phyloP scores from a whole-genome alignment of 2,329 filamentous ascomycete species.

The Botrytis fabae region DNA sequence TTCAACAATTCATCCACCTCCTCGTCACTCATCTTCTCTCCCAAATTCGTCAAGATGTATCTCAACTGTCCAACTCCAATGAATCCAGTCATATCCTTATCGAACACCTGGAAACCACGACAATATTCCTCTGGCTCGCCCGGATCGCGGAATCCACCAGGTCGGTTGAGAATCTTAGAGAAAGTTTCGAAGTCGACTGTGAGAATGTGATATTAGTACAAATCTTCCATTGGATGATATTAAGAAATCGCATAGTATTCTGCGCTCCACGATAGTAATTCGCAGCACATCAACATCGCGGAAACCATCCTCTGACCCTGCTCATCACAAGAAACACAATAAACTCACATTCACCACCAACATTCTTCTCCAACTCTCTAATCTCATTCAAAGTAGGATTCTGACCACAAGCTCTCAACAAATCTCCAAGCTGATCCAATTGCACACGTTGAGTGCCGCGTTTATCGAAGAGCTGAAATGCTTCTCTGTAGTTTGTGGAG shows the following conservation, averaged over 20 bases:
- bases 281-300: not conserved
- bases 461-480: slow-evolving; percentile 99
- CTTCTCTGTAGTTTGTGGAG: slow-evolving; percentile 99
- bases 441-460: slow-evolving; percentile 92
- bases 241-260: not conserved
- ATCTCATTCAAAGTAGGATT: slow-evolving; percentile 97
- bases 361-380: slow-evolving; percentile 82
- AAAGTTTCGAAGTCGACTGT: slow-evolving; percentile 98
- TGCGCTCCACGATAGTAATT: too few relatives aligned
- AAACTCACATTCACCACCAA: slow-evolving; percentile 86
- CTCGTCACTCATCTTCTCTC: slow-evolving; percentile 99
- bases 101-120: slow-evolving; percentile 97
- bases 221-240: not conserved
- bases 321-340: not conserved
- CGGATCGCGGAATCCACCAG: slow-evolving; percentile 95
- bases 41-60: slow-evolving; percentile 96
- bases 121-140: slow-evolving; percentile 98
- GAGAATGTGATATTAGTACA: not conserved
- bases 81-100: slow-evolving; percentile 98
- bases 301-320: not conserved
- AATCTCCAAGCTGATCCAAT: slow-evolving; percentile 83
- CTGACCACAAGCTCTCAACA: slow-evolving; percentile 94
- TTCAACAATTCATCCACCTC: slow-evolving; percentile 99
- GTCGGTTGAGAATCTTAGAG: slow-evolving; percentile 93
- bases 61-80: slow-evolving; percentile 97